phyloP scores from a whole-genome alignment of 2,329 filamentous ascomycete species.

The Chaetomiaceae sp. region DNA sequence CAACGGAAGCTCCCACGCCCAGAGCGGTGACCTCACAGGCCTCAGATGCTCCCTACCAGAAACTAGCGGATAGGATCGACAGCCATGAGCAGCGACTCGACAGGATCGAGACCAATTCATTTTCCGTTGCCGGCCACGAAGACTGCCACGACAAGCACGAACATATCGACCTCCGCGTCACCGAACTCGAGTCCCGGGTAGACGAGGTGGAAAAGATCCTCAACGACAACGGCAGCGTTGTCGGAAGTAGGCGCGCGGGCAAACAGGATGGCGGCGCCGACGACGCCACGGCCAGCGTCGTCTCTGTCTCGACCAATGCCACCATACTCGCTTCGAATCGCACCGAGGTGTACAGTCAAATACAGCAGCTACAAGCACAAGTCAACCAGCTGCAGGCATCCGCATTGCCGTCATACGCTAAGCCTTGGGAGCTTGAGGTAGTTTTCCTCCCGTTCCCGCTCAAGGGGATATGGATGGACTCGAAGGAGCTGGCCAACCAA shows the following conservation, averaged over 20 bases:
- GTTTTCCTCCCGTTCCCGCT: slow-evolving; percentile 68
- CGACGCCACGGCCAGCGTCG: slow-evolving; percentile 43
- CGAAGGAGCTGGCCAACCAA: slow-evolving; percentile 44
- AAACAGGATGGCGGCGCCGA: slow-evolving; percentile 37
- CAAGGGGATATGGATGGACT: slow-evolving; percentile 51
- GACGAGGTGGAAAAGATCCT: slow-evolving; percentile 55
- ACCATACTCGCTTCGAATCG: slow-evolving; percentile 39
- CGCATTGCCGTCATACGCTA: slow-evolving; percentile 54
- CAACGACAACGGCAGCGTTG: slow-evolving; percentile 42
- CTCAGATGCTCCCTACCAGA: slow-evolving; percentile 35
- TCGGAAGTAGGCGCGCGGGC: slow-evolving; percentile 35
- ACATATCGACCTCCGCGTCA: slow-evolving; percentile 60
- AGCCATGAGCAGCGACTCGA: slow-evolving; percentile 63
- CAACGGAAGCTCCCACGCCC: slow-evolving; percentile 6
- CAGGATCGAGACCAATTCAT: slow-evolving; percentile 64
- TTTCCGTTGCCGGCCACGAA: slow-evolving; percentile 62
- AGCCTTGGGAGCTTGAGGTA: slow-evolving; percentile 72
- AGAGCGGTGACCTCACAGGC: slow-evolving; percentile 15
- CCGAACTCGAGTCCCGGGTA: slow-evolving; percentile 63
- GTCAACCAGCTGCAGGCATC: slow-evolving; percentile 53
- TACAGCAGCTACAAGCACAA: slow-evolving; percentile 48
- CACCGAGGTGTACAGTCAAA: slow-evolving; percentile 46
- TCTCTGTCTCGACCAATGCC: slow-evolving; percentile 43
- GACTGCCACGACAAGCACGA: slow-evolving; percentile 67
- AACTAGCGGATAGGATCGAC: slow-evolving; percentile 50